Evolutionary conservation across 257 asterid species (phyloP).

Genomic region (Ballota nigra): DNA sequence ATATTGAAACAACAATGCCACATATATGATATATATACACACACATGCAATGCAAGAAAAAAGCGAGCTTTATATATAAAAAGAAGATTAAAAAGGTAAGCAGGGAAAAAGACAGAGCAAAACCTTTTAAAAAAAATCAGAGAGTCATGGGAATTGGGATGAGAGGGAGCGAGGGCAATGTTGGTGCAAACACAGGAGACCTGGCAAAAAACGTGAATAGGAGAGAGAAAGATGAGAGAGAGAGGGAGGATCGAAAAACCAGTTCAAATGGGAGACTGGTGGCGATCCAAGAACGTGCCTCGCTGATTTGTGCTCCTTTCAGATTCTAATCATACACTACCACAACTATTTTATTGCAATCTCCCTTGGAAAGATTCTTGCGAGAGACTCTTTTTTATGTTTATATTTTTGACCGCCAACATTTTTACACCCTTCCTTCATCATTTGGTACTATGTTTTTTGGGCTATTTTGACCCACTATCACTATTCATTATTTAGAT

Average conservation of each 20-base stretch:
- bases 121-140: neutral
- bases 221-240: conserved; percentile 19
- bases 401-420: neutral
- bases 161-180: neutral
- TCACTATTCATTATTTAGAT: no score
- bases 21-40: neutral
- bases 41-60: conserved; percentile 35
- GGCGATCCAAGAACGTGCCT: conserved; percentile 59
- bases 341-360: conserved; percentile 2
- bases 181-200: conserved; percentile 22
- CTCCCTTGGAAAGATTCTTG: conserved; percentile 23
- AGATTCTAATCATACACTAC: neutral
- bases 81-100: neutral
- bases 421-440: neutral
- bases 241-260: conserved; percentile 43
- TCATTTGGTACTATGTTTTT: neutral
- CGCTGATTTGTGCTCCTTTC: conserved; percentile 36
- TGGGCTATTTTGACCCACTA: no score
- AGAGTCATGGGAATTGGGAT: neutral
- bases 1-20: neutral
- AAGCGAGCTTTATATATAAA: conserved; percentile 19
- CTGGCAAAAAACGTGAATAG: conserved; percentile 23
- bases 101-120: conserved; percentile 17
- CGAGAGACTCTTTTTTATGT: neutral
- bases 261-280: conserved; percentile 38